phyloP scores from a whole-genome alignment of 2,329 filamentous ascomycete genomes.

The Epicoccum nigrum region DNA sequence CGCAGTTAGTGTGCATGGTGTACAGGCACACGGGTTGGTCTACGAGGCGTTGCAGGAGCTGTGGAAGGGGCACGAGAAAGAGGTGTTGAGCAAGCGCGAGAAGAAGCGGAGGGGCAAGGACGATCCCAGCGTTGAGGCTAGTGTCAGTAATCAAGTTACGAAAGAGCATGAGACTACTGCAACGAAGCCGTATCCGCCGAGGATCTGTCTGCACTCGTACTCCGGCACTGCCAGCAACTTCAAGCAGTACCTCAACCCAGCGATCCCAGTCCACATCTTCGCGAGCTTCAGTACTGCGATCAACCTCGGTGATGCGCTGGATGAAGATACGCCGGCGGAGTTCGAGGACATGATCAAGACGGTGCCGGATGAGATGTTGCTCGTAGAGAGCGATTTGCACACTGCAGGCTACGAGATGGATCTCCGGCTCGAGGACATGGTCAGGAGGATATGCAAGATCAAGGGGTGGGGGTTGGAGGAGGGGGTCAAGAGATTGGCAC shows the following conservation, averaged over 20 bases:
- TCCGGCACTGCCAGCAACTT: constrained; percentile 77
- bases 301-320: constrained; percentile 67
- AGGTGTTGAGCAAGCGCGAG: constrained; percentile 63
- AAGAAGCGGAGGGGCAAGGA: constrained; percentile 51
- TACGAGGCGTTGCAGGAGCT: constrained; percentile 68
- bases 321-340: constrained; percentile 56
- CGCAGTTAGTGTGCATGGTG: constrained; percentile 73
- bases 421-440: constrained; percentile 72
- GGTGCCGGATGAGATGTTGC: constrained; percentile 76
- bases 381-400: constrained; percentile 92
- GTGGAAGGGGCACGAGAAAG: constrained; percentile 74
- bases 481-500: constrained; percentile 69
- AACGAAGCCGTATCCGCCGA: constrained; percentile 75
- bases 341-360: constrained; percentile 71
- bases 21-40: constrained; percentile 75
- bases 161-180: constrained; percentile 8
- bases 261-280: constrained; percentile 77
- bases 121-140: constrained; percentile 18
- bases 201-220: constrained; percentile 93
- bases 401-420: constrained; percentile 84
- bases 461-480: constrained; percentile 79
- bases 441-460: constrained; percentile 74
- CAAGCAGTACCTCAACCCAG: constrained; percentile 75
- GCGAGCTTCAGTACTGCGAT: constrained; percentile 88
- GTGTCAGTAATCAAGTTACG: not conserved